phyloP scores from a whole-genome alignment of 495 filamentous ascomycete species.

The Penicillium flavigenum region DNA sequence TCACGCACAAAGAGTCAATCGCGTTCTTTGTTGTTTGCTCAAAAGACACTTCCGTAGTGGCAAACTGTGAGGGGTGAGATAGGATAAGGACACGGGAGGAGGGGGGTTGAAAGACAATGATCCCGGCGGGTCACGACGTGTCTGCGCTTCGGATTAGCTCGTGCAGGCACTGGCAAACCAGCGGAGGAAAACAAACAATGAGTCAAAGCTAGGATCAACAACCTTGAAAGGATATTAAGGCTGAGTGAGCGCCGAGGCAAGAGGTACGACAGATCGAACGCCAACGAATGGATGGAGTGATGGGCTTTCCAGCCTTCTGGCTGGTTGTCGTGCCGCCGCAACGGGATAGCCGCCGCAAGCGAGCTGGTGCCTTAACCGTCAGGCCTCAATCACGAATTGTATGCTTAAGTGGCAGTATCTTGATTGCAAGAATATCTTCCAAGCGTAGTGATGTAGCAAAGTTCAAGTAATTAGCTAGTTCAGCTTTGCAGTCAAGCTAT shows the following conservation, averaged over 20 bases:
- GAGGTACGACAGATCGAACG: constrained; percentile 22
- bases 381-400: constrained; percentile 17
- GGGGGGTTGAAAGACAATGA: constrained; percentile 31
- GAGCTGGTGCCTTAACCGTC: constrained; percentile 30
- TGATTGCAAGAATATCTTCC: not conserved
- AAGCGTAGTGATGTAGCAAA: not conserved
- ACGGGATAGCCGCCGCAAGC: constrained; percentile 49
- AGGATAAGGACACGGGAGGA: constrained; percentile 24
- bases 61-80: constrained; percentile 26
- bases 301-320: constrained; percentile 45
- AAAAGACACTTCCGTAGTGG: constrained; percentile 12
- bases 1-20: constrained; percentile 7
- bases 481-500: not conserved
- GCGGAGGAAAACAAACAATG: constrained; percentile 11
- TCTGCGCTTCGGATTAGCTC: constrained; percentile 18
- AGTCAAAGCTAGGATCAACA: constrained; percentile 13
- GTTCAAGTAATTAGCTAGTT: not conserved
- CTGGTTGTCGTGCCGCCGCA: constrained; percentile 49
- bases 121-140: constrained; percentile 30
- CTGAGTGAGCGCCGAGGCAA: constrained; percentile 18
- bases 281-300: constrained; percentile 33
- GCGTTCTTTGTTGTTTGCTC: constrained; percentile 17
- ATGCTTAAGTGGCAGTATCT: not conserved
- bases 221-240: constrained; percentile 5
- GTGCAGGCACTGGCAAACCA: constrained; percentile 18